phyloP scores from a whole-genome alignment of 192 early-diverging fungal species.

The Backusella luteola region DNA sequence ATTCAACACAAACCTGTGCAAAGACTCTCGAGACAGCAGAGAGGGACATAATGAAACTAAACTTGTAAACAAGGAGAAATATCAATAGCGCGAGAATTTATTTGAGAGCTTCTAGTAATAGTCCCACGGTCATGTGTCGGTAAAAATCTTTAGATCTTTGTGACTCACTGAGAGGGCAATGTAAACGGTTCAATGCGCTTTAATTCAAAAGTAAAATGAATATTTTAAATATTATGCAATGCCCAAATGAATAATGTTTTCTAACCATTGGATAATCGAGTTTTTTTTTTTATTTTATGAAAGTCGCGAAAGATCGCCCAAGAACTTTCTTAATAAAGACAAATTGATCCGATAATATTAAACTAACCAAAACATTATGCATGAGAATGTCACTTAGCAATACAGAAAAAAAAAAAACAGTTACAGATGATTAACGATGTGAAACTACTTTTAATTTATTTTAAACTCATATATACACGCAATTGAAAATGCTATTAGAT shows the following conservation, averaged over 20 bases:
- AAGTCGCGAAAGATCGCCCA: no score
- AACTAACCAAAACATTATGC: no score
- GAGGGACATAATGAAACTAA: neutral
- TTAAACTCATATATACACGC: neutral
- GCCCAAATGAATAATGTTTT: no score
- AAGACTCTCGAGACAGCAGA: neutral
- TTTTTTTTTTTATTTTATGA: no score
- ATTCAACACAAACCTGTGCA: neutral
- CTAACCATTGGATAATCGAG: no score
- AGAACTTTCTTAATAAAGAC: no score
- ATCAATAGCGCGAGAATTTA: neutral
- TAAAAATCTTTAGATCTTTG: neutral
- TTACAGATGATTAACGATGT: neutral
- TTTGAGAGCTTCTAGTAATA: neutral
- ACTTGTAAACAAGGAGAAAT: neutral
- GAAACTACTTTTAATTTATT: neutral
- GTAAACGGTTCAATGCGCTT: no score
- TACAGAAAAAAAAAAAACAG: no score
- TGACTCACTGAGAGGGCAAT: neutral
- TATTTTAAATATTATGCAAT: no score
- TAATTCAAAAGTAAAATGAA: no score
- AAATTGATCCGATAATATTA: no score
- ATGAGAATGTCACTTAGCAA: no score
- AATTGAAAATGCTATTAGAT: neutral
- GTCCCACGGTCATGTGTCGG: slow-evolving; percentile 1